phyloP scores from a whole-genome alignment of 176 grass and related monocot genomes.

The Phoenix dactylifera region DNA sequence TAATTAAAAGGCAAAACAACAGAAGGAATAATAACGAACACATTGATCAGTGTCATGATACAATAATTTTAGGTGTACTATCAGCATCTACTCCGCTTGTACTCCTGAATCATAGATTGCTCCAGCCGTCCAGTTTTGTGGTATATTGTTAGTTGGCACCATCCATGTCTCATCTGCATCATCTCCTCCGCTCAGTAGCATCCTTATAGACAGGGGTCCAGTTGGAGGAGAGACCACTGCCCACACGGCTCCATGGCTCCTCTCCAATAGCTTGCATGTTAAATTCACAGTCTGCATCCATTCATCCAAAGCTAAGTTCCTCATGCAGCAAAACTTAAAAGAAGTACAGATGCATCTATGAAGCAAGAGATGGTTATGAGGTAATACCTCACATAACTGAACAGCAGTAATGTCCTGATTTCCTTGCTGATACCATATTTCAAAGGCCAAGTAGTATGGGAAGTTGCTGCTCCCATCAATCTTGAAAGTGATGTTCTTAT shows the following conservation, averaged over 20 bases:
- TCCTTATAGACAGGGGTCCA: constrained; percentile 51
- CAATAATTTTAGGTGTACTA: too few relatives aligned
- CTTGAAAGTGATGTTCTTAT: constrained; percentile 58
- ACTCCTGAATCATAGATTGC: constrained; percentile 53
- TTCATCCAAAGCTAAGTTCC: not conserved
- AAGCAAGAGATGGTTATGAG: not conserved
- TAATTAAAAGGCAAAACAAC: too few relatives aligned
- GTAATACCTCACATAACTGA: constrained; percentile 54
- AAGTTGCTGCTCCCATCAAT: constrained; percentile 44
- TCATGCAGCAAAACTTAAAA: too few relatives aligned
- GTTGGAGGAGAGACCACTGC: constrained; percentile 38
- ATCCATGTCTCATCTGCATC: constrained; percentile 29
- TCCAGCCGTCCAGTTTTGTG: constrained; percentile 56
- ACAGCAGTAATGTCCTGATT: constrained; percentile 48
- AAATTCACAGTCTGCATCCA: constrained; percentile 49
- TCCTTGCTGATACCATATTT: constrained; percentile 59
- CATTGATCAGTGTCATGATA: too few relatives aligned
- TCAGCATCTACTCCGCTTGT: constrained; percentile 32
- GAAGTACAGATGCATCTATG: too few relatives aligned
- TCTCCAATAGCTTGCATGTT: constrained; percentile 50
- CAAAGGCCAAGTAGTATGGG: constrained; percentile 52
- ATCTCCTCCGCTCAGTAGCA: constrained; percentile 39
- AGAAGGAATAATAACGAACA: too few relatives aligned
- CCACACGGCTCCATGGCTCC: constrained; percentile 61
- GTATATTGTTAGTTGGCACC: constrained; percentile 41